Base-by-base conservation (phyloP, 805 yeast genomes). In the Teunomyces panamensis region DNA sequence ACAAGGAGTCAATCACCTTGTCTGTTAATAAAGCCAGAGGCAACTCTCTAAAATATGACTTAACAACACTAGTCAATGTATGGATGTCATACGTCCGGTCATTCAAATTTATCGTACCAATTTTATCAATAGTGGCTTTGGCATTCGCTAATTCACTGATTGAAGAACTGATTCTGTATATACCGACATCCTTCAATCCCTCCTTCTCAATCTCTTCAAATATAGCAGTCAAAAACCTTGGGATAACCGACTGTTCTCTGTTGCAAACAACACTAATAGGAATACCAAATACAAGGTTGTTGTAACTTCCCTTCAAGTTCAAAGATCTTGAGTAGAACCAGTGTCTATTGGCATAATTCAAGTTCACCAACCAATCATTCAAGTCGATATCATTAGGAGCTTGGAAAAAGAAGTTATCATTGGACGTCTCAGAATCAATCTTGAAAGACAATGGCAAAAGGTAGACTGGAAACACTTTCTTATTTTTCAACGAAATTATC, bases 121-220 rank as follows among this genome's bases (percentile, higher is more conserved):
- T 49, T 46, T 62, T 63, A 55, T 80, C 81, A 47, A 80, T 76
- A 45, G 67, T 68, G 1, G 66, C 59, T 52, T 71, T 77, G 47
- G 78, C 65, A 39, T 67, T 66, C 42, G 60, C 68, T 52, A 80
- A 67, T 32, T 76, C 79, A 49, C 74, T 68, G 26, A 79, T 53
- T 0, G 83, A 77, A 0, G 83, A 77, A 59, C 82, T 76, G 52
- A 79, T 80, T 63, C 98, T 81, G 64, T 92, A 92, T 10, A 92
- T 73, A 13, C 98, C 98, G 46, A 89, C 87, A 61, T 91, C 97
- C 55, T 89, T 90, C 27, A 92, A 63, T 0, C 98, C 97, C 46
- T 91, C 80, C n/a, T 74, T 67, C 64, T 92, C 98, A 53, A 92
- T 87, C 55, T 85, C 94, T 41, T 75, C 75, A 55, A 90, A 74